These are phyloP conservation scores for Capsicum pubescens DNA, from an alignment of 257 asterid species.

Conservation along the genomic window DNA sequence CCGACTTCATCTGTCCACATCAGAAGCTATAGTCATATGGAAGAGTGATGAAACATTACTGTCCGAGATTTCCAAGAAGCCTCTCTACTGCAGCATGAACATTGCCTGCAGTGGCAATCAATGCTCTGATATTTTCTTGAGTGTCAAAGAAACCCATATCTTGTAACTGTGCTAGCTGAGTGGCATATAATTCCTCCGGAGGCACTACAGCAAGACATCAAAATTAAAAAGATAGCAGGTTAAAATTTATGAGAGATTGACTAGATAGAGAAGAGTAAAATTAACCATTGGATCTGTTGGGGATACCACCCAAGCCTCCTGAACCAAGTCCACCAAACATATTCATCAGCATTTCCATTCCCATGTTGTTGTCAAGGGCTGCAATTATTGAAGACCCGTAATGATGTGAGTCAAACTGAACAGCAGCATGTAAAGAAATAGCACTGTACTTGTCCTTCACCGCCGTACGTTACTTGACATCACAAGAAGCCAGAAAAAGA, in stretches of 20 bases:
- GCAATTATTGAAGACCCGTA: background rate
- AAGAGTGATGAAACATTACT: slow-evolving; percentile 33
- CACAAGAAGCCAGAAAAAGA: slow-evolving; percentile 17
- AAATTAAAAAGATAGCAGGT: background rate
- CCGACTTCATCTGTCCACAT: slow-evolving; percentile 30
- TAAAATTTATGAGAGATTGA: background rate
- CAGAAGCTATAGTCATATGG: slow-evolving; percentile 27
- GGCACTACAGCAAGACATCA: slow-evolving; percentile 43
- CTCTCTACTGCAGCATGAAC: slow-evolving; percentile 65
- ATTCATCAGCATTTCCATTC: slow-evolving; percentile 55
- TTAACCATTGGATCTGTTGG: slow-evolving; percentile 47
- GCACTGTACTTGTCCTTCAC: background rate
- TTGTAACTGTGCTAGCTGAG: slow-evolving; percentile 53
- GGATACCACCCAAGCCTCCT: slow-evolving; percentile 44
- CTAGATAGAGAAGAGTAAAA: background rate
- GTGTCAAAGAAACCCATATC: slow-evolving; percentile 63
- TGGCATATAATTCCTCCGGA: slow-evolving; percentile 53
- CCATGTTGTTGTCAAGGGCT: slow-evolving; percentile 35
- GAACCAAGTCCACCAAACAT: slow-evolving; percentile 58
- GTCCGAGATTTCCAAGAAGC: slow-evolving; percentile 49
- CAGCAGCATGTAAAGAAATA: slow-evolving; percentile 3
- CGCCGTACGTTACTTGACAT: background rate
- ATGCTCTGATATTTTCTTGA: slow-evolving; percentile 55
- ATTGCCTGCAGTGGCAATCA: slow-evolving; percentile 55
- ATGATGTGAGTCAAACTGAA: slow-evolving; percentile 20